phyloP scores from a whole-genome alignment of 768 basidiomycete genomes.

The Galerina sulciceps region DNA sequence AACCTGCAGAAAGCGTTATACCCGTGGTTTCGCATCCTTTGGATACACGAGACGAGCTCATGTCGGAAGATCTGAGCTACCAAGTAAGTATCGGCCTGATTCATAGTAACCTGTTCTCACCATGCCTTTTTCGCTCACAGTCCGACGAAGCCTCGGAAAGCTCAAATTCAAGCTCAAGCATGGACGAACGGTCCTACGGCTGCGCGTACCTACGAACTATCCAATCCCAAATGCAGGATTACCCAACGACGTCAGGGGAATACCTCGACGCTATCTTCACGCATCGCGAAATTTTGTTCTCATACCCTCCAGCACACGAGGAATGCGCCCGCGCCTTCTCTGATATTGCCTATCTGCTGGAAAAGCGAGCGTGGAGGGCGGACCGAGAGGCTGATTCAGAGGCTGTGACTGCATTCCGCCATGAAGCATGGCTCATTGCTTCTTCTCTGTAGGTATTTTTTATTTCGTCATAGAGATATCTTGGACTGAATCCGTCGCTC shows the following conservation, averaged over 20 bases:
- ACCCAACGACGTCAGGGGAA: slow-evolving; percentile 67
- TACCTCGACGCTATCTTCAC: slow-evolving; percentile 81
- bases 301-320: slow-evolving; percentile 64
- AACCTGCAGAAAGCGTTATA: slow-evolving; percentile 29
- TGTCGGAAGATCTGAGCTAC: slow-evolving; percentile 48
- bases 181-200: slow-evolving; percentile 39
- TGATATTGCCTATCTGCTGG: slow-evolving; percentile 68
- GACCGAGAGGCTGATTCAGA: slow-evolving; percentile 74
- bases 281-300: slow-evolving; percentile 70
- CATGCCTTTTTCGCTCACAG: slow-evolving; percentile 26
- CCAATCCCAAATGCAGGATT: slow-evolving; percentile 57
- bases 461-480: background rate
- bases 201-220: slow-evolving; percentile 68
- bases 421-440: slow-evolving; percentile 70
- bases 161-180: slow-evolving; percentile 48
- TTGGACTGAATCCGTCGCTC: background rate
- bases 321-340: slow-evolving; percentile 68
- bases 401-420: slow-evolving; percentile 68
- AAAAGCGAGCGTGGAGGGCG: slow-evolving; percentile 68
- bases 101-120: background rate
- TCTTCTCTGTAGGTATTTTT: slow-evolving; percentile 35
- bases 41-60: slow-evolving; percentile 43
- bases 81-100: slow-evolving; percentile 36
- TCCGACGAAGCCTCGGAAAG: slow-evolving; percentile 46
- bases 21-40: slow-evolving; percentile 12